Base-by-base conservation (phyloP, 352 stramenopile genomes). In the Globisporangium recalcitrans region DNA sequence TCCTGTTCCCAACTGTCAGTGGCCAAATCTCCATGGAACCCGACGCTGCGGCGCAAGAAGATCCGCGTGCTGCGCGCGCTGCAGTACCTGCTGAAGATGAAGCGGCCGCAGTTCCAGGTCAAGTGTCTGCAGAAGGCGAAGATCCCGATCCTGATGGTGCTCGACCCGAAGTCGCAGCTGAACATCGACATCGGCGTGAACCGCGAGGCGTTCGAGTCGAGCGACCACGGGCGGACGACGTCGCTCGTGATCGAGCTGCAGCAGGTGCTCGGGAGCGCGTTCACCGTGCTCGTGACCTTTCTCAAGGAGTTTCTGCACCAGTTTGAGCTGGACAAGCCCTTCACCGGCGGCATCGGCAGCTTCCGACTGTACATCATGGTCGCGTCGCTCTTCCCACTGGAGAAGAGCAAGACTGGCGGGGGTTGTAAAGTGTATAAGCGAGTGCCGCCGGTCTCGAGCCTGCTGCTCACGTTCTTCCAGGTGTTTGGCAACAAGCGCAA, bases 361-460 rank as follows among this genome's bases (percentile, higher is more conserved):
- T 93, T 86, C 60, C 77, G 85, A 2, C 65, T 93, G 21, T 93
- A 93, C 51, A 77, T 91, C 63, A 91, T 93, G 82, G 78, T 91
- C 22, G 81, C 80, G 9, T 84, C 74, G 52, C 70, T 93, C 14
- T 82, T 90, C 62, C 71, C 78, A 8, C 46, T 64, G 14, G 26
- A 62, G 44, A 64, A 55, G 26, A 66, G 70, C 6, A 29, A n/a
- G 1, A 52, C 19, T 38, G 38, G 21, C 11, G 9, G 48, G n/a
- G 16, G 48, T 26, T 19, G 59, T 32, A n/a, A n/a, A 31, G 21
- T 36, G 10, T 38, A 60, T 47, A 67, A 29, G 13, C 60, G 16
- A 34, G 26, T 52, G 3, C 49, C 64, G 22, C 36, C 62, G 48
- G 49, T 74, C 5, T 77, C 68, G 0, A 58, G 53, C 7, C 59